Evolutionary conservation across 1,284 basidiomycete species (phyloP).

Genomic region (Golubevia sp.): DNA sequence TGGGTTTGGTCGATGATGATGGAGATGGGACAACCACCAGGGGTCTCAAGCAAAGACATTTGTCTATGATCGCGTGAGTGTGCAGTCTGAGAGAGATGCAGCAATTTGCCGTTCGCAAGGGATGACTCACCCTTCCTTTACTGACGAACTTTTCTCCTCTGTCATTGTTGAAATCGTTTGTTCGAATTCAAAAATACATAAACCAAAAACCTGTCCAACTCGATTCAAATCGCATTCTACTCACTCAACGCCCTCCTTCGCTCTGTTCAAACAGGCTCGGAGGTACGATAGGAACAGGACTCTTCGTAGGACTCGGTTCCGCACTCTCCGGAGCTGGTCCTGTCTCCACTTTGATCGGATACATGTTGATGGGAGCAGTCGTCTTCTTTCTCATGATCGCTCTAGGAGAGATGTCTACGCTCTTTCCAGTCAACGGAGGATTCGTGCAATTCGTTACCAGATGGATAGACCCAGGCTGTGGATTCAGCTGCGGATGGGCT

Average conservation of each 20-base stretch:
- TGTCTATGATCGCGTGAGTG: constrained; percentile 9
- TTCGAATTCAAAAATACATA: too few relatives aligned
- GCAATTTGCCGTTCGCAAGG: too few relatives aligned
- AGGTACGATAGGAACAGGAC: constrained; percentile 50
- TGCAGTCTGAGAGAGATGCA: too few relatives aligned
- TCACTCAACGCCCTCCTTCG: too few relatives aligned
- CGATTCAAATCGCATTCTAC: too few relatives aligned
- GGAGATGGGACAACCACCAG: background rate
- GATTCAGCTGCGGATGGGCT: constrained; percentile 67
- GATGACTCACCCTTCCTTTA: too few relatives aligned
- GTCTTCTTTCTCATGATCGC: constrained; percentile 50
- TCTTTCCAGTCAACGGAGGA: constrained; percentile 59
- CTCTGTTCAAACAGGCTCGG: too few relatives aligned
- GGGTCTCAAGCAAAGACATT: constrained; percentile 20
- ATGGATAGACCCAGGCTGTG: constrained; percentile 62
- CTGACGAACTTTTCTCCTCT: too few relatives aligned
- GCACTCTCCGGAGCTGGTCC: constrained; percentile 41
- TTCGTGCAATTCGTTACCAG: constrained; percentile 57
- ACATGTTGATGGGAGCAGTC: constrained; percentile 45
- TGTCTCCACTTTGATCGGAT: constrained; percentile 41
- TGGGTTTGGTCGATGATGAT: background rate
- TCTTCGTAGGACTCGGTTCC: constrained; percentile 48
- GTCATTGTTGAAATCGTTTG: too few relatives aligned
- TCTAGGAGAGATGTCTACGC: constrained; percentile 61
- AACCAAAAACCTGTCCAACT: too few relatives aligned